phyloP scores from a whole-genome alignment of 139 green algal species.

The Nannochloris sp. region DNA sequence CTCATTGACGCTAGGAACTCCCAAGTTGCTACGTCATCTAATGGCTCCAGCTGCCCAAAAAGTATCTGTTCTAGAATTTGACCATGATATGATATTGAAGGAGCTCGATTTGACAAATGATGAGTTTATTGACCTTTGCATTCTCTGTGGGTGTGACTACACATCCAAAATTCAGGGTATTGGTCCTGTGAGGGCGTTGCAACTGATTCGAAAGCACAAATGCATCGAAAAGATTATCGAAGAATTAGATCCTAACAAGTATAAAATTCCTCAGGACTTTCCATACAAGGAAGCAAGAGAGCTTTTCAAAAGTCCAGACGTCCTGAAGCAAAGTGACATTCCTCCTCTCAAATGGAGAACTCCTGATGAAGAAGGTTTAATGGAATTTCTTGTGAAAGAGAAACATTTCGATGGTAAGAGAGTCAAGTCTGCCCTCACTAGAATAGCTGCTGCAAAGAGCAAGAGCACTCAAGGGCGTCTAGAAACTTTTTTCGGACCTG shows the following conservation, averaged over 20 bases:
- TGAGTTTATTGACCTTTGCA: slow-evolving; percentile 98
- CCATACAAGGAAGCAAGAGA: slow-evolving; percentile 68
- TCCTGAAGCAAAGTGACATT: slow-evolving; percentile 37
- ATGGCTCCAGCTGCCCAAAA: slow-evolving; percentile 71
- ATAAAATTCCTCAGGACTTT: slow-evolving; percentile 73
- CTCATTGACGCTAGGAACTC: slow-evolving; percentile 85
- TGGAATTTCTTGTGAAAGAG: slow-evolving; percentile 86
- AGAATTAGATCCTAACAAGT: slow-evolving; percentile 21
- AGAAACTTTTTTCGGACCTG: slow-evolving; percentile 46
- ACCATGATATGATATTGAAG: slow-evolving; percentile 52
- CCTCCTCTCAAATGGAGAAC: slow-evolving; percentile 73
- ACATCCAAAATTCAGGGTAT: slow-evolving; percentile 63
- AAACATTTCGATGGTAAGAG: slow-evolving; percentile 91
- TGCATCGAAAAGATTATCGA: slow-evolving; percentile 32
- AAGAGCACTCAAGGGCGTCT: slow-evolving; percentile 55
- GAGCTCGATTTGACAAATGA: slow-evolving; percentile 55
- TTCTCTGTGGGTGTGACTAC: slow-evolving; percentile 97
- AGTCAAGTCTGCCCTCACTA: slow-evolving; percentile 51
- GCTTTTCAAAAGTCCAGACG: slow-evolving; percentile 66
- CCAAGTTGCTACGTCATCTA: slow-evolving; percentile 79
- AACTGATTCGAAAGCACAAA: slow-evolving; percentile 73
- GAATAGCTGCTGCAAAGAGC: slow-evolving; percentile 52
- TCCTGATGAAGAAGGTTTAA: slow-evolving; percentile 80
- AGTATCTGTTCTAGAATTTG: slow-evolving; percentile 76
- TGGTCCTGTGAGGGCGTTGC: slow-evolving; percentile 60